These are phyloP conservation scores for Xylaria palmicola DNA, from an alignment of 495 filamentous ascomycete genomes.

Conservation along the genomic window DNA sequence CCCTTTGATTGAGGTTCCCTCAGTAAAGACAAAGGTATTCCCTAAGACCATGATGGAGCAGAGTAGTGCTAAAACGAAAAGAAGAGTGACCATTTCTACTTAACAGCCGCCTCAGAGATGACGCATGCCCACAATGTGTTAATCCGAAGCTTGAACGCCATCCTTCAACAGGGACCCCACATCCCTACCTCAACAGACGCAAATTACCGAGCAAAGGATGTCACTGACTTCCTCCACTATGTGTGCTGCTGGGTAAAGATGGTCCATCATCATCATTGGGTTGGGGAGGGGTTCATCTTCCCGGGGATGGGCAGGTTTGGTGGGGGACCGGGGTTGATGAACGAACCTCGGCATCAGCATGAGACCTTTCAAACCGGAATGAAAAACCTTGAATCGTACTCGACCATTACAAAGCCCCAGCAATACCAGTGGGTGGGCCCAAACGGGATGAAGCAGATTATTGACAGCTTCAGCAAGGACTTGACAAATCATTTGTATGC, in stretches of 20 bases:
- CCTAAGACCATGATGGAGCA: not conserved
- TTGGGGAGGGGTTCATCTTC: constrained; percentile 17
- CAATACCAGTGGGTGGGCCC: constrained; percentile 13
- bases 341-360: constrained; percentile 13
- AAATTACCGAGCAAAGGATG: constrained; percentile 3
- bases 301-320: constrained; percentile 16
- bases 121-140: constrained; percentile 28
- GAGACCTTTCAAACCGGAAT: constrained; percentile 16
- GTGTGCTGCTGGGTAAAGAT: constrained; percentile 10
- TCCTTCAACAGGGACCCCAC: constrained; percentile 23
- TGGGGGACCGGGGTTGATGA: constrained; percentile 16
- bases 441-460: constrained; percentile 13
- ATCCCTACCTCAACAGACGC: constrained; percentile 13
- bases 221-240: constrained; percentile 12
- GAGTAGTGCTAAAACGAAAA: not conserved
- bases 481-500: constrained; percentile 16
- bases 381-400: constrained; percentile 10
- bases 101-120: constrained; percentile 24
- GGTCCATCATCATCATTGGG: constrained; percentile 18
- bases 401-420: not conserved
- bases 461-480: constrained; percentile 15
- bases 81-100: constrained; percentile 15
- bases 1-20: constrained; percentile 12
- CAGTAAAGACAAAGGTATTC: constrained; percentile 7
- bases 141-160: constrained; percentile 30